Evolutionary conservation across 306 rosid species (phyloP), one percentile per base, ranked within the genome.

Genomic region (Trichosanthes truncata): DNA sequence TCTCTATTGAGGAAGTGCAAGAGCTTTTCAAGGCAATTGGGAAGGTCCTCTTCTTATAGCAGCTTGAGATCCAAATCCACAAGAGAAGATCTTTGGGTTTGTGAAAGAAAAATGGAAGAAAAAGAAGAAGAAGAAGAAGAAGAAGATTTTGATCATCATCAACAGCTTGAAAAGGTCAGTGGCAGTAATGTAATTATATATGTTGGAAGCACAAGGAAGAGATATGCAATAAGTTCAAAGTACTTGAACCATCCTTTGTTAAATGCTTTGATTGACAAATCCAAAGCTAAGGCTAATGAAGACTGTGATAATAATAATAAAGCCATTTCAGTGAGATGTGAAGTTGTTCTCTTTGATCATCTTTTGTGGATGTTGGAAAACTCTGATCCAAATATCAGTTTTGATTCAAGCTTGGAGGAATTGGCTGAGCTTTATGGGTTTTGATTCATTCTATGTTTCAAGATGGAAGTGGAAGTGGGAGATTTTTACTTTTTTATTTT

Each of bases 271-370:
- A 87, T 94, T 46, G 86, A 92, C 68, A 94, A 90, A 84, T 85
- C 91, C 0, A 48, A 26, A 9, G n/a, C 57, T 67, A 90, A 90
- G 83, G 83, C 89, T 6, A 6, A 29, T 12, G 33, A 53, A 3
- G 71, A 73, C 26, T 83, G 80, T 7, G 83, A 53, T 4, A 7
- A 13, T 23, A 18, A 73, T 26, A 81, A 81, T 6, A 80, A 55
- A 46, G 85, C 67, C 35, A 80, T 91, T 80, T 86, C 86, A 76
- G 88, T 91, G 11, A 92, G 84, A 20, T 92, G 98, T 76, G 98
- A 94, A 69, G 97, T 94, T 45, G 95, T 94, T 82, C 86, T 94
- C 35, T 94, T 94, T 84, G 98, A 94, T 77, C 97, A 94, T 84
- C 85, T 94, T 2, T 81, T 94, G 63, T 94, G 97, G 97, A 92